Evolutionary conservation across 345 rosid species (phyloP).

Genomic region (Bretschneidera sinensis): DNA sequence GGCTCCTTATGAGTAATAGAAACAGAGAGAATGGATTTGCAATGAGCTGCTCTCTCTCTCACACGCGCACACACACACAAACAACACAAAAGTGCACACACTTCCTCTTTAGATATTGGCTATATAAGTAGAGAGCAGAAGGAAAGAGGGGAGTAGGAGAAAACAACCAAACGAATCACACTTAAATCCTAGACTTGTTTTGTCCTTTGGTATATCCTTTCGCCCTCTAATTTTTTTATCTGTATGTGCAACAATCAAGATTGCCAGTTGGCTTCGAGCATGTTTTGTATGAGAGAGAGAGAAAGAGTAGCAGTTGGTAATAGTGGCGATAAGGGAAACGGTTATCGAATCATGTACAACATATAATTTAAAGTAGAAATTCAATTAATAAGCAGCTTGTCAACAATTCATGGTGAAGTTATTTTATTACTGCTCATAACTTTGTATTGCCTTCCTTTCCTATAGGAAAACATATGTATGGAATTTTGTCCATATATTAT

Average conservation of each 20-base stretch:
- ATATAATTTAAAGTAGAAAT: constrained; percentile 10
- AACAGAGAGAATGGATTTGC: constrained; percentile 8
- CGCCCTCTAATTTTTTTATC: constrained; percentile 28
- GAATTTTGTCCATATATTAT: no score
- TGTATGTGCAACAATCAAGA: constrained; percentile 38
- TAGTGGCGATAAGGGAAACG: constrained; percentile 20
- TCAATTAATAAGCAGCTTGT: not conserved
- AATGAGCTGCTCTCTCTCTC: not conserved
- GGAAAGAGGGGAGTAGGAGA: constrained; percentile 5
- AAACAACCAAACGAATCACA: constrained; percentile 35
- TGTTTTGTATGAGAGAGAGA: constrained; percentile 9
- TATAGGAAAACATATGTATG: not conserved
- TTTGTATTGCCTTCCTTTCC: not conserved
- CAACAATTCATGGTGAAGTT: constrained; percentile 9
- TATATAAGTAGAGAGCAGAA: constrained; percentile 24
- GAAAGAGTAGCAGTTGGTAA: constrained; percentile 9
- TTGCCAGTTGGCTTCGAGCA: constrained; percentile 58
- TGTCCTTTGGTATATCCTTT: constrained; percentile 35
- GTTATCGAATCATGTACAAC: constrained; percentile 16
- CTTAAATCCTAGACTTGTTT: constrained; percentile 45
- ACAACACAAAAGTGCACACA: not conserved
- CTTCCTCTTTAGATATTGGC: not conserved
- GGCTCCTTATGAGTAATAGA: constrained; percentile 4
- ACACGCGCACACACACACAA: not conserved
- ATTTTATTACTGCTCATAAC: constrained; percentile 9